These are phyloP conservation scores for Lichina pygmaea DNA, from an alignment of 495 filamentous ascomycete genomes.

Conservation along the genomic window DNA sequence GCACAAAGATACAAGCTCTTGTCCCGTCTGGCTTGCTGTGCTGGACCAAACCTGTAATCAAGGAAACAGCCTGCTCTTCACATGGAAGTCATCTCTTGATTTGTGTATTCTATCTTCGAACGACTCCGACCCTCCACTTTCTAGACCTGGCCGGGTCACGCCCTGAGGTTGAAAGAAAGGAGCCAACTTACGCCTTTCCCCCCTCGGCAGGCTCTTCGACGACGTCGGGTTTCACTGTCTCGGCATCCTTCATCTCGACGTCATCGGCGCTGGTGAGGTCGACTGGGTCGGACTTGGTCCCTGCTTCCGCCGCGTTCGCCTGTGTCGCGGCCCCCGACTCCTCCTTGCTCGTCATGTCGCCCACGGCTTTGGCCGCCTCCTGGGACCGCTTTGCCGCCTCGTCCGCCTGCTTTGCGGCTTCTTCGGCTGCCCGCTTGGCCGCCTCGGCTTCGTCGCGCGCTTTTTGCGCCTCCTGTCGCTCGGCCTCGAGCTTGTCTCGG, in stretches of 20 bases:
- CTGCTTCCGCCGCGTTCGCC: conserved; percentile 1
- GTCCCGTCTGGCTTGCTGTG: no score
- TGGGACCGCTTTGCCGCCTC: conserved; percentile 11
- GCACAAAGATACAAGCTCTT: no score
- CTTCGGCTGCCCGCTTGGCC: conserved; percentile 18
- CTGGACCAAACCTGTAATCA: no score
- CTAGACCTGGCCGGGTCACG: no score
- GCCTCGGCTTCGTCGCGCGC: conserved; percentile 41
- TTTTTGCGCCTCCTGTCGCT: conserved; percentile 51
- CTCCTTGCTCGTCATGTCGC: not conserved
- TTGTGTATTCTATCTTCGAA: no score
- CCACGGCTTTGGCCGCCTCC: not conserved
- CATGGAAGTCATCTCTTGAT: no score
- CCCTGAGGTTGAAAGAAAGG: no score
- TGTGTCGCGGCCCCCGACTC: no score
- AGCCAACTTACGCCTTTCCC: no score
- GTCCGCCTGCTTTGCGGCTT: conserved; percentile 53
- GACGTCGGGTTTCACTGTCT: conserved; percentile 7
- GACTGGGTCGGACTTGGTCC: conserved; percentile 14
- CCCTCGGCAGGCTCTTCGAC: no score
- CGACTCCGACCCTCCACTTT: no score
- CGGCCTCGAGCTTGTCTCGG: conserved; percentile 78
- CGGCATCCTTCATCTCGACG: conserved; percentile 26
- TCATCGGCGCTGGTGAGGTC: conserved; percentile 17
- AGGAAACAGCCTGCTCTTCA: no score